Conservation (phyloP, 1,284 basidiomycete genomes). For the Gymnopus androsaceus region DNA sequence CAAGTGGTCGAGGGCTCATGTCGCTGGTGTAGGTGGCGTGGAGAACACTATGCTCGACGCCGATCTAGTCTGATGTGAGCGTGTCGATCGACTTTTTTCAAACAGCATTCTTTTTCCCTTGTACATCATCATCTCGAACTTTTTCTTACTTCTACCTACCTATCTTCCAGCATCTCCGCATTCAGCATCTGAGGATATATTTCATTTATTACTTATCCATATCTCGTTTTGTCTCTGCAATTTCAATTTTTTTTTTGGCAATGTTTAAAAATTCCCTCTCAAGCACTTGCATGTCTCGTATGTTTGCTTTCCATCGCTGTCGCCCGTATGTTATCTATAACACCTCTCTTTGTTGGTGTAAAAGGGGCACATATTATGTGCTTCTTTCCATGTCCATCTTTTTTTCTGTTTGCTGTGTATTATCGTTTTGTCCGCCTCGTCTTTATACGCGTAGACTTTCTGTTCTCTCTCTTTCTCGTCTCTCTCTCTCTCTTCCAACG, state of each 20-base stretch:
- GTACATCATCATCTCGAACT: neutral
- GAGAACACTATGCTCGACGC: constrained; percentile 47
- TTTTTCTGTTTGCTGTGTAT: constrained; percentile 26
- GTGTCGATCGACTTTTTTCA: constrained; percentile 11
- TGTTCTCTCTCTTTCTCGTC: neutral
- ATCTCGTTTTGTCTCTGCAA: constrained; percentile 24
- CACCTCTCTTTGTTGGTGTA: too few relatives aligned
- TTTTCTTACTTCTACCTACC: neutral
- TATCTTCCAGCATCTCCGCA: constrained; percentile 11
- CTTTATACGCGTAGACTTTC: neutral
- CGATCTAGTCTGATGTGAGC: constrained; percentile 41
- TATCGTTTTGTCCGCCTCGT: neutral
- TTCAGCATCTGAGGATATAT: constrained; percentile 9
- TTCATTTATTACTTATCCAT: constrained; percentile 12
- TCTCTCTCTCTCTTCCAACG: neutral
- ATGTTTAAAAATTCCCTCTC: constrained; percentile 17
- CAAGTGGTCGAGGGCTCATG: constrained; percentile 60
- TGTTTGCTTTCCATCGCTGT: constrained; percentile 25
- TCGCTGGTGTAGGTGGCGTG: constrained; percentile 30
- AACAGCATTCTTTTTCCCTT: constrained; percentile 20
- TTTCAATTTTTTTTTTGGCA: constrained; percentile 22
- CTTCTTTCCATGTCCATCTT: constrained; percentile 11
- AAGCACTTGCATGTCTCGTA: constrained; percentile 19
- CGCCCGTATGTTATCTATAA: constrained; percentile 12
- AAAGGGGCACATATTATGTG: too few relatives aligned